Conservation (phyloP, 2,329 filamentous ascomycete genomes). For the Plenodomus biglobosus region DNA sequence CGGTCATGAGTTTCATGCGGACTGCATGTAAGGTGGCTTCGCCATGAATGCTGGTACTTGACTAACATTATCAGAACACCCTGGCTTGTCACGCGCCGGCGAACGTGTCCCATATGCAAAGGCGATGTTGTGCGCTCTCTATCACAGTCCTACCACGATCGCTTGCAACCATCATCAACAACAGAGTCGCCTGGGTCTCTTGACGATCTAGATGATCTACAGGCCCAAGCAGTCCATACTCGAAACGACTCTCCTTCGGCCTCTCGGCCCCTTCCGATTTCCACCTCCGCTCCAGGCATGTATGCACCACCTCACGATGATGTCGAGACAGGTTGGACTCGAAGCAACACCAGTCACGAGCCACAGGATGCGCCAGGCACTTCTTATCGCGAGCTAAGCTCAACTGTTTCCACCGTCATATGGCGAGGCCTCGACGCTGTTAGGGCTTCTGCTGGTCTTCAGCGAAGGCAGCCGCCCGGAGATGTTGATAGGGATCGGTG, state of each 20-base stretch:
- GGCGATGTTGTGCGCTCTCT: slow-evolving; percentile 76
- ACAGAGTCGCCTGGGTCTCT: slow-evolving; percentile 21
- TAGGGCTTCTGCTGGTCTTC: slow-evolving; percentile 32
- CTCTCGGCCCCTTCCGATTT: slow-evolving; percentile 50
- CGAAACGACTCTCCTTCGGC: slow-evolving; percentile 54
- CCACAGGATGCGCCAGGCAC: slow-evolving; percentile 21
- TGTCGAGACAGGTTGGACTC: slow-evolving; percentile 40
- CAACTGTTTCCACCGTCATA: slow-evolving; percentile 39
- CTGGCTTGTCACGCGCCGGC: slow-evolving; percentile 90
- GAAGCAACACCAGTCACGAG: slow-evolving; percentile 47
- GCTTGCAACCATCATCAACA: slow-evolving; percentile 24
- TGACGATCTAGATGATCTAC: slow-evolving; percentile 48
- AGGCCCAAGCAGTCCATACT: slow-evolving; percentile 49
- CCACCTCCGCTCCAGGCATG: slow-evolving; percentile 13
- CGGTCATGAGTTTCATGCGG: slow-evolving; percentile 94
- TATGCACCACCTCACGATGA: slow-evolving; percentile 21
- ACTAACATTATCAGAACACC: slow-evolving; percentile 67
- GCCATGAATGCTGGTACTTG: not conserved
- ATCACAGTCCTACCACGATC: slow-evolving; percentile 39
- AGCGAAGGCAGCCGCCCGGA: slow-evolving; percentile 31
- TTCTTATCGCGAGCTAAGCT: slow-evolving; percentile 35
- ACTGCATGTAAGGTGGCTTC: slow-evolving; percentile 86
- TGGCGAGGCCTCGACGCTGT: slow-evolving; percentile 42
- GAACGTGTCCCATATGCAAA: slow-evolving; percentile 99
- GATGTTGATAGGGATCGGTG: slow-evolving; percentile 41